Evolutionary conservation across 441 rosid genomes (phyloP).

Genomic region (Pelargonium fulgidum): DNA sequence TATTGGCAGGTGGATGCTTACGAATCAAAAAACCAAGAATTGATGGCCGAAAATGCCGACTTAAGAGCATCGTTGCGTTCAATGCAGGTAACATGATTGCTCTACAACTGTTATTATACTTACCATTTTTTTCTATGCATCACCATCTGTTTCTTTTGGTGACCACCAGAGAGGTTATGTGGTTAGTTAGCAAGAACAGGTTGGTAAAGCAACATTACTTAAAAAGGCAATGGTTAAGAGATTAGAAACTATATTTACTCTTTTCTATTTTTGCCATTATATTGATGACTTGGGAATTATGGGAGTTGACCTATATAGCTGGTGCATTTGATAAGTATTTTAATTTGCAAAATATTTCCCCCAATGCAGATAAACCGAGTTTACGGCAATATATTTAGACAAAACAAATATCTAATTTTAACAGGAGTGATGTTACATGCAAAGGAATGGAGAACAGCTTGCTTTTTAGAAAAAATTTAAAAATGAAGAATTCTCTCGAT

Average conservation of each 20-base stretch:
- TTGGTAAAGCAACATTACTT: too few species aligned
- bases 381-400: neutral
- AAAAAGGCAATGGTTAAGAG: too few species aligned
- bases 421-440: neutral
- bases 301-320: constrained; percentile 4
- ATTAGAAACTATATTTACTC: neutral
- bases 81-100: constrained; percentile 61
- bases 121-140: neutral
- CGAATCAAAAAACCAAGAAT: constrained; percentile 90
- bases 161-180: neutral
- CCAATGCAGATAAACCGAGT: neutral
- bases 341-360: neutral
- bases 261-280: neutral
- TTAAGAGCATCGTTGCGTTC: constrained; percentile 84
- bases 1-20: constrained; percentile 84
- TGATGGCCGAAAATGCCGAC: constrained; percentile 83
- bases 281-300: neutral
- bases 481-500: neutral
- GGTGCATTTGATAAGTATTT: neutral
- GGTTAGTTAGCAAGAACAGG: too few species aligned
- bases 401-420: neutral
- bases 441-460: neutral
- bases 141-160: neutral
- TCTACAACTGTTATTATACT: constrained; percentile 8
- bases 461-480: neutral